Percentiles rank a stretch among this genome's conserved stretches.
Conservation (phyloP, 139 green algal genomes). For the Micractinium sp. region DNA sequence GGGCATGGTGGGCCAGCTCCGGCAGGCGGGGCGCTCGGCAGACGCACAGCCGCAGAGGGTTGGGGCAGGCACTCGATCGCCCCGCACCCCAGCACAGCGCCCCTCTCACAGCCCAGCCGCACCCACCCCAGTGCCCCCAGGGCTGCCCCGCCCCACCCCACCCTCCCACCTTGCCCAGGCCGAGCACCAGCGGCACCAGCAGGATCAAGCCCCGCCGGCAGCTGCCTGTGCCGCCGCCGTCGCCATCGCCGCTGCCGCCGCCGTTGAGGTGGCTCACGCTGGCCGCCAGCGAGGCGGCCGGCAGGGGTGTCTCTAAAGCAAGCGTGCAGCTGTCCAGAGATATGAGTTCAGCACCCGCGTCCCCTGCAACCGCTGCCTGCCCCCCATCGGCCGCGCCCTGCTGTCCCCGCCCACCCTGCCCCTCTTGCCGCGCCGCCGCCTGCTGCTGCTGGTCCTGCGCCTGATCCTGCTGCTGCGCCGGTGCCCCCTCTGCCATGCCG, state of each 20-base stretch:
- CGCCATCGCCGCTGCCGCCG: background rate
- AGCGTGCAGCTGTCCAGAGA: constrained; percentile 14
- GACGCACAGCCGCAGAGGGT: too few relatives aligned
- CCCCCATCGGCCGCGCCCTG: too few relatives aligned
- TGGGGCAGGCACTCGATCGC: too few relatives aligned
- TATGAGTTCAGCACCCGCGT: background rate
- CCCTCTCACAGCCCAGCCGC: too few relatives aligned
- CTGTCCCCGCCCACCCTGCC: background rate
- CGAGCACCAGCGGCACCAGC: constrained; percentile 86
- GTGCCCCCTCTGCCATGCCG: background rate
- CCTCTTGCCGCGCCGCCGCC: background rate
- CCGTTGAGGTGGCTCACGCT: background rate
- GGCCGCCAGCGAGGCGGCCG: background rate
- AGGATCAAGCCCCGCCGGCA: constrained; percentile 63
- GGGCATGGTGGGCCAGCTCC: too few relatives aligned
- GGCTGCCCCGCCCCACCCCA: too few relatives aligned
- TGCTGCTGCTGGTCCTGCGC: background rate
- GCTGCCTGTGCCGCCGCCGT: background rate
- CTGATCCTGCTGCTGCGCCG: background rate
- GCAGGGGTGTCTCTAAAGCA: background rate
- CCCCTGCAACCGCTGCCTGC: background rate
- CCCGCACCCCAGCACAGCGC: too few relatives aligned
- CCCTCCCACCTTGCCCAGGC: constrained; percentile 72
- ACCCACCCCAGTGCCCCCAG: too few relatives aligned
- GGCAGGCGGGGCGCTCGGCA: too few relatives aligned